Conservation (phyloP, 805 yeast genomes). For the Hemisphaericaspora nanyangensis region DNA sequence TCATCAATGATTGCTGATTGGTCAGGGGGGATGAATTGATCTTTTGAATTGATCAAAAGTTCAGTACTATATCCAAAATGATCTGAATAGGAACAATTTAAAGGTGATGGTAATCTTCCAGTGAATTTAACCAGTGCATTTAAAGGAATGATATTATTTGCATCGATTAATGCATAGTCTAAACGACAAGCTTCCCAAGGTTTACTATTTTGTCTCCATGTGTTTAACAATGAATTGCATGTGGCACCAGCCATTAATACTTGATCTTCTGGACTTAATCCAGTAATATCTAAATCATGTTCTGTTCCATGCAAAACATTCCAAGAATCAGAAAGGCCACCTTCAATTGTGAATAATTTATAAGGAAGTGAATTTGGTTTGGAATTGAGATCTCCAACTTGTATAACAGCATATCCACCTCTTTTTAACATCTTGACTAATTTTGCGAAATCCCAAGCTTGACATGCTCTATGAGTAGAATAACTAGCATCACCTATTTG, state of each 20-base stretch:
- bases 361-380: slow-evolving; percentile 84
- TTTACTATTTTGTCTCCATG: slow-evolving; percentile 66
- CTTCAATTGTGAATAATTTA: slow-evolving; percentile 63
- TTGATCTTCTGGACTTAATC: slow-evolving; percentile 46
- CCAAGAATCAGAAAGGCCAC: slow-evolving; percentile 81
- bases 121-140: slow-evolving; percentile 74
- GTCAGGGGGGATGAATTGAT: slow-evolving; percentile 4
- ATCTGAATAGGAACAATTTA: slow-evolving; percentile 70
- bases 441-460: slow-evolving; percentile 92
- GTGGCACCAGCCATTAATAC: slow-evolving; percentile 76
- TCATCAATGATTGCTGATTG: slow-evolving; percentile 4
- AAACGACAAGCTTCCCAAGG: slow-evolving; percentile 77
- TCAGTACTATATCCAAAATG: slow-evolving; percentile 77
- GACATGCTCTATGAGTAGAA: slow-evolving; percentile 84
- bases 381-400: slow-evolving; percentile 92
- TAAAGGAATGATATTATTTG: slow-evolving; percentile 45
- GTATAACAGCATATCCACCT: slow-evolving; percentile 80
- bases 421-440: slow-evolving; percentile 55
- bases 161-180: slow-evolving; percentile 83
- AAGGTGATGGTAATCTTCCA: slow-evolving; percentile 55
- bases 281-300: slow-evolving; percentile 13
- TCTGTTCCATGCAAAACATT: slow-evolving; percentile 44
- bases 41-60: slow-evolving; percentile 16
- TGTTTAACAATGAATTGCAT: slow-evolving; percentile 81
- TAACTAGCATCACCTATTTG: slow-evolving; percentile 82